Conservation (phyloP, 345 rosid genomes). For the Eucalyptus curtisii region DNA sequence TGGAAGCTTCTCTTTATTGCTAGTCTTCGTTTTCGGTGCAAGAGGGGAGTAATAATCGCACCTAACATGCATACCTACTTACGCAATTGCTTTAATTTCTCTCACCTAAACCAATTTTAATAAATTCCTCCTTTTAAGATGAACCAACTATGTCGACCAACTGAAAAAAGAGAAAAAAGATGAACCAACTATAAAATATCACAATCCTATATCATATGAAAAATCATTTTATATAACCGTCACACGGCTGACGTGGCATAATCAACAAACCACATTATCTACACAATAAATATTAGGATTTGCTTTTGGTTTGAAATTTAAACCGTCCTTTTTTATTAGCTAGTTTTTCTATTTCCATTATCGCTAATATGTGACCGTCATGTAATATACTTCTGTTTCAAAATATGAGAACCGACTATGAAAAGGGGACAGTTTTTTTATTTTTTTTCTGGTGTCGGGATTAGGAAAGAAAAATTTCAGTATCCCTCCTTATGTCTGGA, state of each 20-base stretch:
- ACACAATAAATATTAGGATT: background rate
- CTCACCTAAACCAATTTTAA: background rate
- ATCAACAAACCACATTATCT: background rate
- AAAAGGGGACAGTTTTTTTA: background rate
- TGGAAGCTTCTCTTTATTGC: background rate
- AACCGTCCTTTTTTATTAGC: background rate
- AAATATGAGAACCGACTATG: background rate
- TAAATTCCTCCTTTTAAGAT: background rate
- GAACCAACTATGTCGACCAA: background rate
- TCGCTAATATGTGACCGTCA: background rate
- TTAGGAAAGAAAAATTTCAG: background rate
- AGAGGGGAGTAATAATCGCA: background rate
- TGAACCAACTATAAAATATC: background rate
- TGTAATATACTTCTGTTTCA: background rate
- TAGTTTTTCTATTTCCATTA: background rate
- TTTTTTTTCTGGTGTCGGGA: fast-evolving
- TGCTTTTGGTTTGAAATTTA: background rate
- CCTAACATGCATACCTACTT: background rate
- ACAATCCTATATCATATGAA: background rate
- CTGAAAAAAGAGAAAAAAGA: no score
- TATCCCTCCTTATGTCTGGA: background rate
- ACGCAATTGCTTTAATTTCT: background rate
- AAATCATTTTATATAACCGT: background rate
- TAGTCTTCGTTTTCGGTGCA: background rate
- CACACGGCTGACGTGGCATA: background rate